Base-by-base conservation (phyloP, 441 rosid species). In the Erodium trifolium region DNA sequence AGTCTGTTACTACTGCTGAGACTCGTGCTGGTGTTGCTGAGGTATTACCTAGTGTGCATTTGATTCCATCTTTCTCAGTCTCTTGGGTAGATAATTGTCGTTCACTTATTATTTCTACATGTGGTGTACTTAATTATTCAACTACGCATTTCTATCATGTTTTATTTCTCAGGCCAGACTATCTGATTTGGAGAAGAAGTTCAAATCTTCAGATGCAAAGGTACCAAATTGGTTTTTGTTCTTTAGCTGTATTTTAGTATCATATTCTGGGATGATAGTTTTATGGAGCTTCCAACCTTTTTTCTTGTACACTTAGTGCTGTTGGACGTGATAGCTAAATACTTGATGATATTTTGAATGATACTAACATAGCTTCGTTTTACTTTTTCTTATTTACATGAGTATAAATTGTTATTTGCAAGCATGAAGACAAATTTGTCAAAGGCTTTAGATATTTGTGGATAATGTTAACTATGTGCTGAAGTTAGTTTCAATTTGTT, bases 1-100 rank as follows among this genome's bases (percentile, higher is more conserved):
- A 66, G 81, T 87, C 93, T 70, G 87, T 85, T 78, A 81, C 96
- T 0, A 85, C 83, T 70, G 95, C 98, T 68, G 99, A 90, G 82
- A 77, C 90, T 19, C 85, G 93, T 80, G 99, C 98, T 72, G 84
- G 93, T 74, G 81, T 87, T 77, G 87, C 97, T 39, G 53, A 47
- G n/a, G 16, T 12, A 14, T 49, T 3, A 49, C 57, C 6, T 49
- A 49, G 57, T 49, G 57, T 49, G 57, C 16, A 49, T 49, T 47
- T 47, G 3, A 47, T 47, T 12, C 53, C 12, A 47, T 47, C 53
- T 47, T 47, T 47, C 53, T 49, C 57, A n/a, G 57, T 49, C 57
- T 49, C 17, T n/a, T 49, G 17, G n/a, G 3, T 4, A 3, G 18
- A 49, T 49, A 3, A 49, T 49, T 49, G 17, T 49, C 57, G 14